phyloP scores from a whole-genome alignment of 352 stramenopile species.

The Pythium rishiriense region DNA sequence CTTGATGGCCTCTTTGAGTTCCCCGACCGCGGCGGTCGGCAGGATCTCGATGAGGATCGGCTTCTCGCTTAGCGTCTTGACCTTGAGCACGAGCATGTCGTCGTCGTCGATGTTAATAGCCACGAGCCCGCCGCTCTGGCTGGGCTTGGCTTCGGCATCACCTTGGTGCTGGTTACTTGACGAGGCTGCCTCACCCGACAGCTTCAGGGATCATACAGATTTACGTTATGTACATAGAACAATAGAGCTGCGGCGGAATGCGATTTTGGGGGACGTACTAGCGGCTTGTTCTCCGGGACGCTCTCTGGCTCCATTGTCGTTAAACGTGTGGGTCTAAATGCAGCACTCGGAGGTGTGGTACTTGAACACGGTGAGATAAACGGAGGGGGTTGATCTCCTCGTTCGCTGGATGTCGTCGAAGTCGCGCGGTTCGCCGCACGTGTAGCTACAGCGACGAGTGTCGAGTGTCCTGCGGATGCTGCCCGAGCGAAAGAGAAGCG shows the following conservation, averaged over 20 bases:
- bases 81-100: slow-evolving; percentile 63
- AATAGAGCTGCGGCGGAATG: background rate
- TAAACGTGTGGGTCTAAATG: slow-evolving; percentile 2
- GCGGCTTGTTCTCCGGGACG: slow-evolving; percentile 59
- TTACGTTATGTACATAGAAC: background rate
- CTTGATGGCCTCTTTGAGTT: slow-evolving; percentile 81
- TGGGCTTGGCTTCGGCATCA: slow-evolving; percentile 13
- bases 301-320: slow-evolving; percentile 71
- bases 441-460: too few species aligned
- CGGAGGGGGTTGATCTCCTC: background rate
- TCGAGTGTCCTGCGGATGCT: slow-evolving; percentile 1
- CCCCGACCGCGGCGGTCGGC: slow-evolving; percentile 54
- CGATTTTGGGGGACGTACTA: slow-evolving; percentile 35
- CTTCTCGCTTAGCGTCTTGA: slow-evolving; percentile 89
- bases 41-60: slow-evolving; percentile 75
- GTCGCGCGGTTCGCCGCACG: too few species aligned
- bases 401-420: background rate
- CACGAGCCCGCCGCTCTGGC: slow-evolving; percentile 33
- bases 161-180: slow-evolving; percentile 11
- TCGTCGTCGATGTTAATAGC: slow-evolving; percentile 61
- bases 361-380: background rate
- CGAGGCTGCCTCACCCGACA: slow-evolving; percentile 20
- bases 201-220: slow-evolving; percentile 27
- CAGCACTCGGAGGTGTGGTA: background rate
- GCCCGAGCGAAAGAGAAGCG: background rate